Percentiles rank a stretch among this genome's conserved stretches.
Evolutionary conservation across 331 rosid species (phyloP).

Genomic region (Prunus yedoensis): DNA sequence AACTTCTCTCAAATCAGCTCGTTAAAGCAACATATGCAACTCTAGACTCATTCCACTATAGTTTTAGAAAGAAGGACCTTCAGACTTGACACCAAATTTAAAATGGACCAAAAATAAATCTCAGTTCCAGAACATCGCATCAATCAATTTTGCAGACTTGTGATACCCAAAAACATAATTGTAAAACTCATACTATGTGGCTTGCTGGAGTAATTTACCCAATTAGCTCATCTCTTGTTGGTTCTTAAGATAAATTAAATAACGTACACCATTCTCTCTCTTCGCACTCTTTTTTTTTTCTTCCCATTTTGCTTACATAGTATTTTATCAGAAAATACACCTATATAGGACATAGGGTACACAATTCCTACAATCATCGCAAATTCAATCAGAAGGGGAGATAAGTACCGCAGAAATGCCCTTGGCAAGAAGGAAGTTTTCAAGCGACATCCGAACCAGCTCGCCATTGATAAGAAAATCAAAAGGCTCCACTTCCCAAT

Average conservation of each 20-base stretch:
- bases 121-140: neutral
- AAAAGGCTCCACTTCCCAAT: slow-evolving; percentile 60
- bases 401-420: slow-evolving; percentile 74
- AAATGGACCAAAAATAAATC: neutral
- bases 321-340: neutral
- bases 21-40: neutral
- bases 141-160: neutral
- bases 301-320: neutral
- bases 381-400: neutral
- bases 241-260: neutral
- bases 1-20: neutral
- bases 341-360: neutral
- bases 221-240: neutral
- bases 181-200: neutral
- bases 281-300: neutral
- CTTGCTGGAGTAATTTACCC: neutral
- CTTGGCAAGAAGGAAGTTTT: slow-evolving; percentile 78
- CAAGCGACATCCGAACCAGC: slow-evolving; percentile 81
- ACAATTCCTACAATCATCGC: neutral
- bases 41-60: neutral
- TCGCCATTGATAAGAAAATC: slow-evolving; percentile 91
- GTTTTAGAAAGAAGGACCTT: neutral
- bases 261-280: neutral
- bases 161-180: neutral
- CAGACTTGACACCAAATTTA: neutral